Evolutionary conservation across 805 yeast species (phyloP).

Genomic region (Lipomyces japonicus): DNA sequence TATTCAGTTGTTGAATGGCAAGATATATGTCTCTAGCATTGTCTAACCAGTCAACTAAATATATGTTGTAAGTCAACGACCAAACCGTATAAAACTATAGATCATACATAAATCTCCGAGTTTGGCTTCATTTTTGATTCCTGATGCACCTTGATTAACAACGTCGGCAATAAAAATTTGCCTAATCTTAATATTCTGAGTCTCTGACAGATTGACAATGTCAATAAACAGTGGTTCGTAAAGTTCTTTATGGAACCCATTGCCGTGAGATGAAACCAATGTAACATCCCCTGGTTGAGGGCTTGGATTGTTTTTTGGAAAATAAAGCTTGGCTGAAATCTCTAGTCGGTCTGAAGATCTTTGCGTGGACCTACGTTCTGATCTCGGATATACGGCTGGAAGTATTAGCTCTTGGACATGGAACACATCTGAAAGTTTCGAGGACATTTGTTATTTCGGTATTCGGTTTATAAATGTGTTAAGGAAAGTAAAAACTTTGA

Average conservation of each 20-base stretch:
- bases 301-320: conserved; percentile 5
- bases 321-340: conserved; percentile 10
- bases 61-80: neutral
- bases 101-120: conserved; percentile 25
- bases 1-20: conserved; percentile 13
- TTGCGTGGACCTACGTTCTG: neutral
- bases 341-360: conserved; percentile 9
- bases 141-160: conserved; percentile 28
- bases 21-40: conserved; percentile 14
- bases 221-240: conserved; percentile 14
- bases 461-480: too few relatives aligned
- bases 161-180: conserved; percentile 18
- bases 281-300: conserved; percentile 10
- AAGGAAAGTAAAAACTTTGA: too few relatives aligned
- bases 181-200: conserved; percentile 1
- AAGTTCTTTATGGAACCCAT: conserved; percentile 24
- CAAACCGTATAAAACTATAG: neutral
- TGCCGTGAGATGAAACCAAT: conserved; percentile 17
- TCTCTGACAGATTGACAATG: neutral
- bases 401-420: conserved; percentile 3
- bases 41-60: conserved; percentile 25
- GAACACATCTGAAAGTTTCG: too few relatives aligned
- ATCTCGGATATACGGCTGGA: conserved; percentile 8
- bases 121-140: conserved; percentile 21
- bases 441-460: too few relatives aligned